Conservation (phyloP, 2,329 filamentous ascomycete species). For the Fusarium siculi region DNA sequence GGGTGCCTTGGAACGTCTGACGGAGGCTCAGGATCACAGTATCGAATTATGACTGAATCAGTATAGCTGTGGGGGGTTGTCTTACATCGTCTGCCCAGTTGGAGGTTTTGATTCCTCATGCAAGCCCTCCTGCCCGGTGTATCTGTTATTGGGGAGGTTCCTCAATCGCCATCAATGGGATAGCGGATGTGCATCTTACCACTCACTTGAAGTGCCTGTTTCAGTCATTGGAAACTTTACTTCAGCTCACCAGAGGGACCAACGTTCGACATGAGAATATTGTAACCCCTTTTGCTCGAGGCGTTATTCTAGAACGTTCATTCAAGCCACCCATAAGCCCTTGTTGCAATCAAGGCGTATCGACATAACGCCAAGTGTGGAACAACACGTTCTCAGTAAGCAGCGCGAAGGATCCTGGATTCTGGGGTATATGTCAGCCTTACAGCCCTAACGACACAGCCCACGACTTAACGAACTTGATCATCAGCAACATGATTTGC, state of each 20-base stretch:
- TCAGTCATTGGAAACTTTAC: not conserved
- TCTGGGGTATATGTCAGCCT: constrained; percentile 43
- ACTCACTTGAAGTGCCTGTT: not conserved
- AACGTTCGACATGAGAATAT: not conserved
- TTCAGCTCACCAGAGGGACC: not conserved
- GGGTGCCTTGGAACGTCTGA: constrained; percentile 17
- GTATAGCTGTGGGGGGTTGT: constrained; percentile 22
- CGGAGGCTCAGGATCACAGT: not conserved
- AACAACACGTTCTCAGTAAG: constrained; percentile 27
- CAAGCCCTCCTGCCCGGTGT: not conserved
- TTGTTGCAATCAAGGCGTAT: not conserved
- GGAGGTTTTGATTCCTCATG: not conserved
- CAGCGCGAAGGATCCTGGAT: constrained; percentile 34
- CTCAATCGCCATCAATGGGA: not conserved
- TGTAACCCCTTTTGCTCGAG: not conserved
- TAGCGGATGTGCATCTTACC: not conserved
- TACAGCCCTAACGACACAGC: constrained; percentile 42
- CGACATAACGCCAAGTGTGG: constrained; percentile 4
- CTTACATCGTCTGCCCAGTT: constrained; percentile 16
- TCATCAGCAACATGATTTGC: constrained; percentile 24
- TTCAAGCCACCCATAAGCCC: constrained; percentile 8
- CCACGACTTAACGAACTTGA: constrained; percentile 7
- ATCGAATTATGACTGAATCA: constrained; percentile 21
- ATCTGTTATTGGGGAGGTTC: not conserved
- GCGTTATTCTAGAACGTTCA: constrained; percentile 20